Evolutionary conservation across 176 grass and related monocot genomes (phyloP).

Genomic region (Lolium rigidum): DNA sequence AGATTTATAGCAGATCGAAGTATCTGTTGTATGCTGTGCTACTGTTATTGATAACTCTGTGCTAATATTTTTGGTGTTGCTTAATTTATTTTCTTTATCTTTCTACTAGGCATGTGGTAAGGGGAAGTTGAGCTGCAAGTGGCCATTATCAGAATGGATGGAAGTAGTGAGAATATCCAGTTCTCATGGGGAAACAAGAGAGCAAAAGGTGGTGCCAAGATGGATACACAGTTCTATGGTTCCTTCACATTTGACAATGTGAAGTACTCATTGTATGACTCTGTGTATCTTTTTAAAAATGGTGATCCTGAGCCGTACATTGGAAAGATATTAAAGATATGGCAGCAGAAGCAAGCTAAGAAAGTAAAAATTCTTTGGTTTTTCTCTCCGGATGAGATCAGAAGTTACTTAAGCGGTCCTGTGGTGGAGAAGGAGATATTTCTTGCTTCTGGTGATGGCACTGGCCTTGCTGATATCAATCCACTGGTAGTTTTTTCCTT

Average conservation of each 20-base stretch:
- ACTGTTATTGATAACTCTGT: slow-evolving; percentile 1
- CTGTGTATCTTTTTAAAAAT: slow-evolving; percentile 61
- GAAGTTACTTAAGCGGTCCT: slow-evolving; percentile 47
- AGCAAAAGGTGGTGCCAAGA: slow-evolving; percentile 53
- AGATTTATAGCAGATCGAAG: not conserved
- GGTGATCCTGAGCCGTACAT: slow-evolving; percentile 53
- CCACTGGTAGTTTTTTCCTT: slow-evolving; percentile 51
- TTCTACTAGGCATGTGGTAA: slow-evolving; percentile 57
- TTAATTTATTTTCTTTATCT: slow-evolving; percentile 26
- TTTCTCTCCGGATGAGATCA: slow-evolving; percentile 65
- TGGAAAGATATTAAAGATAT: slow-evolving; percentile 53
- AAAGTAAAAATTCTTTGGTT: slow-evolving; percentile 87
- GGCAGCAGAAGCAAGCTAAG: slow-evolving; percentile 46
- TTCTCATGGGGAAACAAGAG: slow-evolving; percentile 67
- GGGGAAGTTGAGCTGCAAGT: slow-evolving; percentile 29
- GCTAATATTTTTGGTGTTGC: slow-evolving; percentile 5
- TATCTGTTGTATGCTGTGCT: not conserved
- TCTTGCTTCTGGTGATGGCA: slow-evolving; percentile 68
- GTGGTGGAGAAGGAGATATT: slow-evolving; percentile 70
- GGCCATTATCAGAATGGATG: slow-evolving; percentile 40
- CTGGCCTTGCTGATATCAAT: slow-evolving; percentile 62
- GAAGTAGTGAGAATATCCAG: slow-evolving; percentile 39
- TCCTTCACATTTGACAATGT: slow-evolving; percentile 72
- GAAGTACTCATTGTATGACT: slow-evolving; percentile 71
- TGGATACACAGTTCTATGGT: slow-evolving; percentile 54